Base-by-base conservation (phyloP, 495 filamentous ascomycete species). In the Aspergillus sclerotiicarbonarius region DNA sequence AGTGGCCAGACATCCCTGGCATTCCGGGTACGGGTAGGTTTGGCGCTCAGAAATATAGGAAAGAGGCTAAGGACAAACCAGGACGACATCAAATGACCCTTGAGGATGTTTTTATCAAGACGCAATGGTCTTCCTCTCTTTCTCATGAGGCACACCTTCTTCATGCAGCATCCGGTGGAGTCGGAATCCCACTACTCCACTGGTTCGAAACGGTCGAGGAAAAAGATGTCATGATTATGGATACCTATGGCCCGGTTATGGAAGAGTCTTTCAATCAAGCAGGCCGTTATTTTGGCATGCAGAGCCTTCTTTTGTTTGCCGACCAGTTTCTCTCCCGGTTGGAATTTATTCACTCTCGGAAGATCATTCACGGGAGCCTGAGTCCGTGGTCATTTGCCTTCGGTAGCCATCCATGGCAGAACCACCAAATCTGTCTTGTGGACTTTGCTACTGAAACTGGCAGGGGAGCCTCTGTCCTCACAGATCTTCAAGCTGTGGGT, bases 281-380 rank as follows among this genome's bases (percentile, higher is more conserved):
- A 16, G 50, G 50, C 20, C 50, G 50, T 5, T 54, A 54, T 29
- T 44, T 54, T 37, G 31, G 52, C 20, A 13, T 54, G 16, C 33
- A 45, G 21, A 43, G 12, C 4, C 52, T 54, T 25, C 33, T 54
- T 19, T 5, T 15, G 10, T 44, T 54, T 29, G 35, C 52, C 4
- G 52, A 54, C n/a, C 35, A 54, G 12, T 4, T 54, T 12, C 33
- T 54, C 2, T 43, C 35, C 9, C 35, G 35, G n/a, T 20, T 54
- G 5, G 52, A 54, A 16, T 54, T 54, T 32, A 43, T 54, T 15
- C 35, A 54, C 18, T 54, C 52, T 15, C 15, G 52, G 12, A 54
- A 44, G 1, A 43, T 54, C 21, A 15, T 44, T 25, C 35, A 54
- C 21, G 35, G 52, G 3, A 44, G 31, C 33, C 21, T 54, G 10